phyloP scores from a whole-genome alignment of 1,284 basidiomycete genomes.

The Leccinum pachyderme region DNA sequence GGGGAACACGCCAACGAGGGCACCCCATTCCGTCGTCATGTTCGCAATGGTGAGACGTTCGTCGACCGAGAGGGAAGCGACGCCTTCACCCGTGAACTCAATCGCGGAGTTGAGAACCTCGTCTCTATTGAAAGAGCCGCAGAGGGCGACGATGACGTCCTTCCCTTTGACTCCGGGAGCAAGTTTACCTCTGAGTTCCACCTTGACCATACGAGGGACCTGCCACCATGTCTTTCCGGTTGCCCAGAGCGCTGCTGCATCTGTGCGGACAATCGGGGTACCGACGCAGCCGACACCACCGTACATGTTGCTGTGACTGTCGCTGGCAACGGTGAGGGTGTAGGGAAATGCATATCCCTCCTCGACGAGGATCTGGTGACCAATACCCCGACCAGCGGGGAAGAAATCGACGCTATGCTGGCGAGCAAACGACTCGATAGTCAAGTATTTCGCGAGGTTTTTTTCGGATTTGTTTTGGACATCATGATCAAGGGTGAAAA shows the following conservation, averaged over 20 bases:
- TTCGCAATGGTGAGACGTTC: slow-evolving; percentile 95
- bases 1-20: slow-evolving; percentile 93
- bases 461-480: slow-evolving; percentile 96
- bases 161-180: slow-evolving; percentile 94
- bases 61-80: slow-evolving; percentile 81
- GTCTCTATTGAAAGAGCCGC: slow-evolving; percentile 95
- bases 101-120: slow-evolving; percentile 98
- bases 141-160: slow-evolving; percentile 97
- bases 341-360: slow-evolving; percentile 96
- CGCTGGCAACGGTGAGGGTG: slow-evolving; percentile 91
- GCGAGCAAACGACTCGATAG: slow-evolving; percentile 91
- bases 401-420: slow-evolving; percentile 91
- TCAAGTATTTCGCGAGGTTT: slow-evolving; percentile 91
- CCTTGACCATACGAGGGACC: slow-evolving; percentile 94
- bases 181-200: slow-evolving; percentile 84
- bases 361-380: slow-evolving; percentile 93
- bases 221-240: slow-evolving; percentile 99
- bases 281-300: slow-evolving; percentile 97
- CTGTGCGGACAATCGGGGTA: slow-evolving; percentile 93
- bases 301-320: slow-evolving; percentile 99
- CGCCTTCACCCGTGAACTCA: slow-evolving; percentile 94
- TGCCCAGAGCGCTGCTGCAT: slow-evolving; percentile 96
- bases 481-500: slow-evolving; percentile 98
- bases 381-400: slow-evolving; percentile 97
- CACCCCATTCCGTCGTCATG: slow-evolving; percentile 99